phyloP scores from a whole-genome alignment of 2,329 filamentous ascomycete genomes.

The Nemania sp. region DNA sequence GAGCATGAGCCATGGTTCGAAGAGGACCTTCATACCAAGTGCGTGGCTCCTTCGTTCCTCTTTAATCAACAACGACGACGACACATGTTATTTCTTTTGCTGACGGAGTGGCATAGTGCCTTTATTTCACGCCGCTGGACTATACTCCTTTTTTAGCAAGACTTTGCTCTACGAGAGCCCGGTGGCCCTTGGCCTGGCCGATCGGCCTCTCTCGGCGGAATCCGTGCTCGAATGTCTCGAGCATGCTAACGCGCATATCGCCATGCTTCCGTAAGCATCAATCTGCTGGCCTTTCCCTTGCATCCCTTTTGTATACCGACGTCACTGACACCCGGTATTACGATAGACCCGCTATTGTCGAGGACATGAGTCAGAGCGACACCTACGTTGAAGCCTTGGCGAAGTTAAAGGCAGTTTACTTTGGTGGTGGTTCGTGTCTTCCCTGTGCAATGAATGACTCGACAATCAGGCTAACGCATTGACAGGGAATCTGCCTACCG shows the following conservation, averaged over 20 bases:
- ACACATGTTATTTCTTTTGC: neutral
- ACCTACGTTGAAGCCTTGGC: conserved; percentile 40
- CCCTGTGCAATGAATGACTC: neutral
- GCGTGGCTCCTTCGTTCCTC: conserved; percentile 29
- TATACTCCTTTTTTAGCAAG: conserved; percentile 35
- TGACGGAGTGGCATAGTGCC: conserved; percentile 30
- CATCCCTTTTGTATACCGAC: neutral
- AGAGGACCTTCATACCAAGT: conserved; percentile 33
- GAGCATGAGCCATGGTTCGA: conserved; percentile 18
- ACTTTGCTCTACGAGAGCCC: conserved; percentile 30
- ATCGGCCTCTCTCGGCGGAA: conserved; percentile 35
- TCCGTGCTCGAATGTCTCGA: conserved; percentile 29
- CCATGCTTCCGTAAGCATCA: conserved; percentile 30
- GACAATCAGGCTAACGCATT: neutral
- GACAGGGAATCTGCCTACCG: conserved; percentile 44
- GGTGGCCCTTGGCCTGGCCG: conserved; percentile 28
- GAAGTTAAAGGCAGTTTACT: conserved; percentile 43
- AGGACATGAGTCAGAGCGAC: conserved; percentile 47
- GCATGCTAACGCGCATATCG: conserved; percentile 26
- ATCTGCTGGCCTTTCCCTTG: too few relatives aligned
- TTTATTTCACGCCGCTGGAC: conserved; percentile 37
- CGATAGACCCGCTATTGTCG: conserved; percentile 47
- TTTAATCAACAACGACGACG: too few relatives aligned
- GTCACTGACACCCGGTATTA: neutral
- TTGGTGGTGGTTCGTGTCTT: conserved; percentile 46